Conservation (phyloP, 495 filamentous ascomycete genomes). For the Evernia prunastri region DNA sequence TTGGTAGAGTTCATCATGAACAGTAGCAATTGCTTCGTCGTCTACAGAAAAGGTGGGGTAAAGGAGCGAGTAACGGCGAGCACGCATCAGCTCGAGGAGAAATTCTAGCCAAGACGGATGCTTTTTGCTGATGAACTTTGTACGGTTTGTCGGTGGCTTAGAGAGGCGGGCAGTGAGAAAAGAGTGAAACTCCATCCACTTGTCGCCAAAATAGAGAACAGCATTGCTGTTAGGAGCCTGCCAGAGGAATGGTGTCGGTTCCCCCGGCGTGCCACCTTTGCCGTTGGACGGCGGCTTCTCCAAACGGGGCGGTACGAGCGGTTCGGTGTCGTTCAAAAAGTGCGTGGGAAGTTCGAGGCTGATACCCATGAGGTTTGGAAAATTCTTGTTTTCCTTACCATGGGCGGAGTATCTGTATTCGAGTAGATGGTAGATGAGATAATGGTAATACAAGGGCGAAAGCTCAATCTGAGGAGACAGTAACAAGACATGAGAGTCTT, state of each 20-base stretch:
- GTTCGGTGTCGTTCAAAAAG: conserved; percentile 48
- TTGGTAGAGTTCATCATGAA: conserved; percentile 68
- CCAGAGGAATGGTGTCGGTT: conserved; percentile 61
- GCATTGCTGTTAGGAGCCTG: conserved; percentile 76
- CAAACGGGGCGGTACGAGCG: conserved; percentile 47
- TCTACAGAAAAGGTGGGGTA: conserved; percentile 56
- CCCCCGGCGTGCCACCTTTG: conserved; percentile 26
- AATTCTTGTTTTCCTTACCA: conserved; percentile 36
- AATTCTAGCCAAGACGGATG: conserved; percentile 76
- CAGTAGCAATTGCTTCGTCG: conserved; percentile 48
- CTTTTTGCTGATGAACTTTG: conserved; percentile 46
- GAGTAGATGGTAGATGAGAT: conserved; percentile 65
- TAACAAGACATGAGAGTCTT: conserved; percentile 63
- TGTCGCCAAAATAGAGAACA: conserved; percentile 71
- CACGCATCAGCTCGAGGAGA: conserved; percentile 62
- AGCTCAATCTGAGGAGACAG: conserved; percentile 72
- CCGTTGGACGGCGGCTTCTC: conserved; percentile 15
- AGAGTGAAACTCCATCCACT: conserved; percentile 73
- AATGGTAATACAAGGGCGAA: conserved; percentile 71
- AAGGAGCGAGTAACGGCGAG: conserved; percentile 64
- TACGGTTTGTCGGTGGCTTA: conserved; percentile 22
- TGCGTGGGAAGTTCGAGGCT: conserved; percentile 65
- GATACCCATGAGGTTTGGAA: conserved; percentile 58
- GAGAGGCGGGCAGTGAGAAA: conserved; percentile 57
- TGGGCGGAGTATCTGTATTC: conserved; percentile 64